Base-by-base conservation (phyloP, 108 stramenopile genomes). In the Cyclotella cryptica region DNA sequence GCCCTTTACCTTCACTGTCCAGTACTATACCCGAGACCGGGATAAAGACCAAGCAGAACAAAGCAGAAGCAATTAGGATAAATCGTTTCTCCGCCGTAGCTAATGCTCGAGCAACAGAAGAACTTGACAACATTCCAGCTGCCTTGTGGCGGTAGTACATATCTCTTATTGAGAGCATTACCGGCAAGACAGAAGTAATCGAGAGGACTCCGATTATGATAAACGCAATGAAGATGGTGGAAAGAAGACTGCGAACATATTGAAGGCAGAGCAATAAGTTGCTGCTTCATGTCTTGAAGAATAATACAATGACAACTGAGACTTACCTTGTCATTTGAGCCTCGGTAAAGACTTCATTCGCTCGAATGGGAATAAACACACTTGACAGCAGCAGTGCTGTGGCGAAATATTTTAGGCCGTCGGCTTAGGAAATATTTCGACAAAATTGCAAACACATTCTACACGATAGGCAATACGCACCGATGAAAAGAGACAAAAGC, bases 111-210 rank as follows among this genome's bases (percentile, higher is more conserved):
- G 60, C 81, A 14, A 83, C 66, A 47, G 79, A 75, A 26, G 74
- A 35, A 26, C 53, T 41, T 42, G 61, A 59, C 0, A 85, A 62
- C 85, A 89, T 87, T 28, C 83, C 83, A 27, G 75, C 69, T 24
- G 79, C 71, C 41, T 66, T 73, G 47, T 89, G 86, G 19, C 84
- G 78, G 49, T 89, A 89, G 58, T 81, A 89, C 61, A 87, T 80
- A 60, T 87, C 82, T n/a, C 88, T 77, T n/a, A 80, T 65, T 55
- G 53, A 69, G 46, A 69, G 60, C 78, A 84, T 80, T 21, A 86
- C 85, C 17, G 88, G 88, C 8, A 89, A 22, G 10, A 79, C 79
- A 19, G 81, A 66, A 62, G 57, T 81, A 41, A 86, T 78, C 0
- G 72, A 58, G 18, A 84, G 57, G 28, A 86, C 67, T 57, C 88